These are phyloP conservation scores for Firmiana major DNA, from an alignment of 345 rosid species.

Conservation along the genomic window DNA sequence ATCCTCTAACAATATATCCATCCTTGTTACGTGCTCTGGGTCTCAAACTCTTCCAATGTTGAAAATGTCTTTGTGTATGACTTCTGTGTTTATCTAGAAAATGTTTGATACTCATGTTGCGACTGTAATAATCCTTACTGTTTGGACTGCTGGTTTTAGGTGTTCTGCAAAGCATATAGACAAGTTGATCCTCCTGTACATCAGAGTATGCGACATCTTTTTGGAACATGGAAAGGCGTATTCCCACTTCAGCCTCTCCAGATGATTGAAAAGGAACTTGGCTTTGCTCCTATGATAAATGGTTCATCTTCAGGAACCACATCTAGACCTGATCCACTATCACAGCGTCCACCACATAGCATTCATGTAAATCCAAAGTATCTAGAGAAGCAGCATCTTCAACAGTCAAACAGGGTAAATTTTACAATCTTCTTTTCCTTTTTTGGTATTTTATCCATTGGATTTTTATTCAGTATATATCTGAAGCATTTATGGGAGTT, in stretches of 20 bases:
- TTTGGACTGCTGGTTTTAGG: slow-evolving; percentile 37
- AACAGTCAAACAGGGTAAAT: slow-evolving; percentile 79
- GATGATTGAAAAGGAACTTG: slow-evolving; percentile 85
- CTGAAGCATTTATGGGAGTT: neutral
- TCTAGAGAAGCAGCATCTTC: slow-evolving; percentile 88
- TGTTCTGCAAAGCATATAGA: slow-evolving; percentile 84
- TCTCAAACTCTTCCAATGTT: neutral
- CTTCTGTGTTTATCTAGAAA: neutral
- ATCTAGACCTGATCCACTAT: slow-evolving; percentile 61
- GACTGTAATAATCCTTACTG: slow-evolving; percentile 4
- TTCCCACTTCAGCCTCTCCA: slow-evolving; percentile 80
- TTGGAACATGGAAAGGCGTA: slow-evolving; percentile 99
- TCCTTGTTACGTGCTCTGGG: slow-evolving; percentile 9
- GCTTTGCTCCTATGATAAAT: slow-evolving; percentile 59
- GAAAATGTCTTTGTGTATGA: neutral
- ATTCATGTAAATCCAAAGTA: slow-evolving; percentile 98
- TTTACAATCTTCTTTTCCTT: neutral
- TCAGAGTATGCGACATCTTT: slow-evolving; percentile 90
- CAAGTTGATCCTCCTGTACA: slow-evolving; percentile 81
- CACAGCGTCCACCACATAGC: slow-evolving; percentile 79
- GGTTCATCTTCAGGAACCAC: slow-evolving; percentile 58
- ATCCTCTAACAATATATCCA: neutral
- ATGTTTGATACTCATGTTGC: slow-evolving; percentile 1
- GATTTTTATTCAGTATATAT: slow-evolving; percentile 1
- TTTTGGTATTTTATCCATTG: neutral